These are phyloP conservation scores for Blumeriella jaapii DNA, from an alignment of 2,329 filamentous ascomycete genomes.

Conservation along the genomic window DNA sequence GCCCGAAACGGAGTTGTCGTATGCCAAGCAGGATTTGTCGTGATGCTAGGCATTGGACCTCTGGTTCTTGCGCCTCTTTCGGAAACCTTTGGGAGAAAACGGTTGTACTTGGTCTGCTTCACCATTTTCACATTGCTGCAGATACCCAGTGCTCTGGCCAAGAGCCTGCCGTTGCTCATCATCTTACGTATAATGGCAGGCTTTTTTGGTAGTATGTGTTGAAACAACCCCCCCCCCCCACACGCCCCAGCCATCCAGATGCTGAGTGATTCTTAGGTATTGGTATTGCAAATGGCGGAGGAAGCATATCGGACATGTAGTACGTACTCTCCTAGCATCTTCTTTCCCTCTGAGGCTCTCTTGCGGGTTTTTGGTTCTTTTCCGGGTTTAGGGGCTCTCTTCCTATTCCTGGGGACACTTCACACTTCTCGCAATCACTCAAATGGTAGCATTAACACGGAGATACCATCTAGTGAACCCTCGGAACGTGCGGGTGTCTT, in stretches of 20 bases:
- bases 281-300: conserved; percentile 38
- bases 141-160: conserved; percentile 40
- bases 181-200: conserved; percentile 44
- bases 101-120: conserved; percentile 30
- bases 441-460: no score
- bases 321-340: no score
- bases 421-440: no score
- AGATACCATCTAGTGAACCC: no score
- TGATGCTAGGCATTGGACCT: conserved; percentile 15
- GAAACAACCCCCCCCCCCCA: background rate
- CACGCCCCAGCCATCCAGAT: background rate
- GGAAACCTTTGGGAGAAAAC: conserved; percentile 19
- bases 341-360: no score
- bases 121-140: conserved; percentile 28
- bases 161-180: conserved; percentile 37
- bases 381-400: no score
- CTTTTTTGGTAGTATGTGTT: conserved; percentile 21
- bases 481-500: conserved; percentile 33
- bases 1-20: conserved; percentile 42
- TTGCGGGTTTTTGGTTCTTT: no score
- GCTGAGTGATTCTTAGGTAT: conserved; percentile 25
- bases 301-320: conserved; percentile 42
- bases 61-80: conserved; percentile 14
- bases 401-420: no score
- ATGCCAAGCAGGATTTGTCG: conserved; percentile 33